Conservation (phyloP, 768 basidiomycete species). For the Mycena crocata region DNA sequence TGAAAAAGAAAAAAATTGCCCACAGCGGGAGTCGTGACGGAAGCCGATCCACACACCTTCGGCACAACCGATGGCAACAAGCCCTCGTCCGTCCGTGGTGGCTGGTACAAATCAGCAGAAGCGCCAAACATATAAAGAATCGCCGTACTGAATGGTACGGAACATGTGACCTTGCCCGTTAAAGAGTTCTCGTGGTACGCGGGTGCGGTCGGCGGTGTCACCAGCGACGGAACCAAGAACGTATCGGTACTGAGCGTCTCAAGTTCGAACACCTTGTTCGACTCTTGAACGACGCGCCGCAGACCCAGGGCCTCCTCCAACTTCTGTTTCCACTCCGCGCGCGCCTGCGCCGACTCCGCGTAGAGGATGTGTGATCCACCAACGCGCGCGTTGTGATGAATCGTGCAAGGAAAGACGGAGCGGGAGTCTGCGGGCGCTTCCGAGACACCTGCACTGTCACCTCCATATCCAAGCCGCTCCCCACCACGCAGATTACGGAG, state of each 20-base stretch:
- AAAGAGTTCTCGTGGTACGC: constrained; percentile 79
- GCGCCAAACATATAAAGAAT: constrained; percentile 30
- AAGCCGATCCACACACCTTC: constrained; percentile 99
- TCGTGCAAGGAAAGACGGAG: constrained; percentile 86
- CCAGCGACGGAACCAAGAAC: constrained; percentile 80
- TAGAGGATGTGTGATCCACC: constrained; percentile 91
- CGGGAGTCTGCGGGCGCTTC: constrained; percentile 71
- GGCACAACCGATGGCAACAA: constrained; percentile 94
- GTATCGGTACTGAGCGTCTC: constrained; percentile 91
- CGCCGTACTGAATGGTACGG: constrained; percentile 87
- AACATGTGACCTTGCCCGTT: constrained; percentile 91
- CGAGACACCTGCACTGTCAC: constrained; percentile 43
- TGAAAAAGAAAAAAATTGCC: constrained; percentile 37
- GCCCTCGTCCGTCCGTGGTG: constrained; percentile 84
- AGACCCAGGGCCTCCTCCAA: constrained; percentile 89
- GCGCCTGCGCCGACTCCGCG: constrained; percentile 80
- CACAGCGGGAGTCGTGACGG: constrained; percentile 88
- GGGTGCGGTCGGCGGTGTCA: constrained; percentile 57
- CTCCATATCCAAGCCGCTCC: constrained; percentile 49
- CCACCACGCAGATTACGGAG: constrained; percentile 71
- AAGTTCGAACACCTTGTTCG: constrained; percentile 94
- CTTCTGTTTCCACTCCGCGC: constrained; percentile 91
- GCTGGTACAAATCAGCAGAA: constrained; percentile 55
- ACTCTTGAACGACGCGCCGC: constrained; percentile 89
- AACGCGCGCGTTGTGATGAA: constrained; percentile 89